Evolutionary conservation across 495 filamentous ascomycete species (phyloP).

Genomic region (Ramalina peruviana): DNA sequence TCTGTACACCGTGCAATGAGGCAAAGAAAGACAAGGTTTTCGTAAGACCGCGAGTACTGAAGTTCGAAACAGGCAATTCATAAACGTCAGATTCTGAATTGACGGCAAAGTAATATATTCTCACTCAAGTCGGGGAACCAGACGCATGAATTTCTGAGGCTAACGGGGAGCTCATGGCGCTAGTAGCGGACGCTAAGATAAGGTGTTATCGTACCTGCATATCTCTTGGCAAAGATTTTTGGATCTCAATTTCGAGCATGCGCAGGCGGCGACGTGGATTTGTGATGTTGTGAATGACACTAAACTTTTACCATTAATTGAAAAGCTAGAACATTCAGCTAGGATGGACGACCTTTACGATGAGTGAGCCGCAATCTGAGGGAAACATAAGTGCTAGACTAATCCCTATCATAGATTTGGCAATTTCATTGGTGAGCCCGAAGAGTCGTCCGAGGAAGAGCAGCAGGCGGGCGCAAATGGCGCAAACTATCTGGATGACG

Average conservation of each 20-base stretch:
- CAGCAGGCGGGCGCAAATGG: conserved; percentile 56
- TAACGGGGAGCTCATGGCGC: too few species aligned
- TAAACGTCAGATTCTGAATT: too few species aligned
- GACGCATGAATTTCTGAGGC: too few species aligned
- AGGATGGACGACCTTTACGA: conserved; percentile 76
- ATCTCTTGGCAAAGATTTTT: neutral
- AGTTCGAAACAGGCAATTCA: too few species aligned
- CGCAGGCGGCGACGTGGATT: too few species aligned
- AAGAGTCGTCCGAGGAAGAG: conserved; percentile 71
- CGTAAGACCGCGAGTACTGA: too few species aligned
- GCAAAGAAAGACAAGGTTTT: too few species aligned
- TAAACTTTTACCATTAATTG: too few species aligned
- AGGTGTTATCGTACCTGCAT: neutral
- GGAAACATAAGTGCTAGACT: conserved; percentile 1
- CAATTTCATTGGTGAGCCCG: conserved; percentile 88
- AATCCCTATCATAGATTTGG: conserved; percentile 54
- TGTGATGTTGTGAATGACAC: too few species aligned
- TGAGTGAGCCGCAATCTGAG: conserved; percentile 40
- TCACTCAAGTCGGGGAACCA: too few species aligned
- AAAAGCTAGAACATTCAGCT: neutral
- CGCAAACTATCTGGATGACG: conserved; percentile 70
- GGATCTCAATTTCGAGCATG: neutral
- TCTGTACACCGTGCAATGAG: neutral
- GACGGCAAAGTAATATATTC: too few species aligned
- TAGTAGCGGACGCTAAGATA: too few species aligned